phyloP scores from a whole-genome alignment of 2,329 filamentous ascomycete species.

The Teratosphaeria zuluensis region DNA sequence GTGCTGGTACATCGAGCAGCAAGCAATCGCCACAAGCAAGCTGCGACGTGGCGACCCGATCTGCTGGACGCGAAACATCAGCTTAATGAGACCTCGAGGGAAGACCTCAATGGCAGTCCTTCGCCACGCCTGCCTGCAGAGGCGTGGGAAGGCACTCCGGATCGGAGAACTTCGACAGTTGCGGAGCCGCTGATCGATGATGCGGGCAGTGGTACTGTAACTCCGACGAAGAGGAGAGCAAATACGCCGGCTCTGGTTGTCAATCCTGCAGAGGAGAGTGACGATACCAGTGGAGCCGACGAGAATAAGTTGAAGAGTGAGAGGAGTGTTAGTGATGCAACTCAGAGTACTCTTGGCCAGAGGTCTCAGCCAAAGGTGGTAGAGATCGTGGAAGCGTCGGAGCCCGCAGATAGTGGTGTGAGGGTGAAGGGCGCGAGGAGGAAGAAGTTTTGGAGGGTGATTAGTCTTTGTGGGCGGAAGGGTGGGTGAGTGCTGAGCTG shows the following conservation, averaged over 20 bases:
- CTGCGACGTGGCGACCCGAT: slow-evolving; percentile 19
- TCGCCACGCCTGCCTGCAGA: background rate
- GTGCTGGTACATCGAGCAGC: slow-evolving; percentile 26
- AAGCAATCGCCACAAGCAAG: slow-evolving; percentile 19
- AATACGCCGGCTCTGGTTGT: background rate
- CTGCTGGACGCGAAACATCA: slow-evolving; percentile 9
- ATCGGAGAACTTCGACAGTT: background rate
- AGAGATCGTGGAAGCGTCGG: no score
- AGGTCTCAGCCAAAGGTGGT: background rate
- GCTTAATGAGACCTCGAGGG: slow-evolving; percentile 4
- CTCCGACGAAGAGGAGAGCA: background rate
- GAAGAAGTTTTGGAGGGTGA: background rate
- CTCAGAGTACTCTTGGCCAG: background rate
- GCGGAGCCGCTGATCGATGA: background rate
- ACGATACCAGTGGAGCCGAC: background rate
- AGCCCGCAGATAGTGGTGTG: no score
- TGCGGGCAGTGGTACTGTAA: background rate
- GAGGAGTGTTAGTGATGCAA: background rate
- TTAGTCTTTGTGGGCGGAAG: background rate
- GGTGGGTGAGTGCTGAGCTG: background rate
- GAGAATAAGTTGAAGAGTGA: background rate
- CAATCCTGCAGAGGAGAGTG: background rate
- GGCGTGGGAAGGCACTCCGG: background rate
- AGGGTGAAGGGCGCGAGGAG: background rate
- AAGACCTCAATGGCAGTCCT: slow-evolving; percentile 2